A percentile compares a stretch with the other conserved stretches of the same genome.
Conservation (phyloP, 1,139 yeast species). For the Nakaseomyces uthaithaninus region DNA sequence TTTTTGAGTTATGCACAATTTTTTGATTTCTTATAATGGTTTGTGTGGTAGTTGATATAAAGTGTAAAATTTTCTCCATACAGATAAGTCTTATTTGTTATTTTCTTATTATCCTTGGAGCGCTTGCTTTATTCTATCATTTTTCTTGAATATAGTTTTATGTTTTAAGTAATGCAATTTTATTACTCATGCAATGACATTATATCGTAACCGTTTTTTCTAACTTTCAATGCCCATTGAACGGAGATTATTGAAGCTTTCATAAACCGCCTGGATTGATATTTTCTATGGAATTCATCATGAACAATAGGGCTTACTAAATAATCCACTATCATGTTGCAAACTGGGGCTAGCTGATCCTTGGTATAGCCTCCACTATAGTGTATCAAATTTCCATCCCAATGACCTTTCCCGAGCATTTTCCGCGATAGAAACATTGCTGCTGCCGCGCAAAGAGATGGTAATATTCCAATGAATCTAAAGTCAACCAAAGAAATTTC, state of each 20-base stretch:
- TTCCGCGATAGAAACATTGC: constrained; percentile 84
- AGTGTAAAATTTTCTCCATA: background rate
- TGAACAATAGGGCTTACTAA: constrained; percentile 78
- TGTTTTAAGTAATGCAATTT: constrained; percentile 4
- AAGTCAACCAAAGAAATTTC: constrained; percentile 80
- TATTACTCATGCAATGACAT: constrained; percentile 32
- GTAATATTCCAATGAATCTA: constrained; percentile 67
- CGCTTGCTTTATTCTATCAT: constrained; percentile 1
- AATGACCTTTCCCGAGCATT: constrained; percentile 63
- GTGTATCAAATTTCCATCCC: constrained; percentile 79
- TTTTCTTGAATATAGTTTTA: constrained; percentile 4
- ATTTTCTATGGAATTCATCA: constrained; percentile 89
- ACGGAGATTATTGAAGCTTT: constrained; percentile 83
- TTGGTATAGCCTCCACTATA: constrained; percentile 89
- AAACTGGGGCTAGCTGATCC: constrained; percentile 60
- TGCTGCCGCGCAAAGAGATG: constrained; percentile 82
- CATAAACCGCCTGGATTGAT: constrained; percentile 85
- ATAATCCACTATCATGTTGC: constrained; percentile 68
- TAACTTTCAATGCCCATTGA: constrained; percentile 70
- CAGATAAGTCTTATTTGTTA: background rate
- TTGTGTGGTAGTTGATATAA: too few relatives aligned
- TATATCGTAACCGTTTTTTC: constrained; percentile 33
- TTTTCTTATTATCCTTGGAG: background rate
- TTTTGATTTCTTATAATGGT: too few relatives aligned
- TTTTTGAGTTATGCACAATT: too few relatives aligned